phyloP scores from a whole-genome alignment of 2,329 filamentous ascomycete genomes.

The Penicillium sp. region DNA sequence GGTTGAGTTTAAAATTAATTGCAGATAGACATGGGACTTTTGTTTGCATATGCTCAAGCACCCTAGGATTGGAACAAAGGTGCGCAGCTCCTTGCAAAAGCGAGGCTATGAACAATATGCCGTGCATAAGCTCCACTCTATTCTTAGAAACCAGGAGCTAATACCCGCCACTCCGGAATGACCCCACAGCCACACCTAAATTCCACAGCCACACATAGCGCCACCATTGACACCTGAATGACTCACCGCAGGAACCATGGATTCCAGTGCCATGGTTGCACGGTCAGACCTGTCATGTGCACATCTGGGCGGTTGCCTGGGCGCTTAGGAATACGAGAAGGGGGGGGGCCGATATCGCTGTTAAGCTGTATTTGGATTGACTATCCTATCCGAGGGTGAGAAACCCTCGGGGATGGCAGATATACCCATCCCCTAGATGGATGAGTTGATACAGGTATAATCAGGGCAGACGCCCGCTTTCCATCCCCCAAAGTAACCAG shows the following conservation, averaged over 20 bases:
- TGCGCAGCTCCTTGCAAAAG: neutral
- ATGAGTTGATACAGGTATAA: conserved; percentile 16
- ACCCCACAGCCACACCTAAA: neutral
- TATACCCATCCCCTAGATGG: conserved; percentile 12
- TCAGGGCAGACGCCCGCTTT: conserved; percentile 7
- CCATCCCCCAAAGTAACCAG: conserved; percentile 2
- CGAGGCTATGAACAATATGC: neutral
- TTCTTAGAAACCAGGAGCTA: neutral
- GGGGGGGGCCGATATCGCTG: conserved; percentile 1
- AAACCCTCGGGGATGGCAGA: neutral
- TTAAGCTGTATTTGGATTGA: conserved; percentile 11
- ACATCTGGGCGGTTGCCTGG: neutral
- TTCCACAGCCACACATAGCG: neutral
- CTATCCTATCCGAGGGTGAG: conserved; percentile 8
- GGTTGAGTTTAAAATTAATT: neutral
- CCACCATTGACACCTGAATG: neutral
- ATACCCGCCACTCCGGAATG: neutral
- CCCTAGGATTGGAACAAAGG: too few relatives aligned
- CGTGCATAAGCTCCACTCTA: neutral
- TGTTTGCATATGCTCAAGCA: neutral
- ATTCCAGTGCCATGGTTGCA: neutral
- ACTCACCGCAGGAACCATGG: neutral
- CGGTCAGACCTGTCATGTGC: conserved; percentile 1
- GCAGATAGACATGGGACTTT: neutral
- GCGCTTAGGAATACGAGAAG: neutral